Evolutionary conservation across 1,284 basidiomycete species (phyloP).

Genomic region (Stygiomarasmius scandens): DNA sequence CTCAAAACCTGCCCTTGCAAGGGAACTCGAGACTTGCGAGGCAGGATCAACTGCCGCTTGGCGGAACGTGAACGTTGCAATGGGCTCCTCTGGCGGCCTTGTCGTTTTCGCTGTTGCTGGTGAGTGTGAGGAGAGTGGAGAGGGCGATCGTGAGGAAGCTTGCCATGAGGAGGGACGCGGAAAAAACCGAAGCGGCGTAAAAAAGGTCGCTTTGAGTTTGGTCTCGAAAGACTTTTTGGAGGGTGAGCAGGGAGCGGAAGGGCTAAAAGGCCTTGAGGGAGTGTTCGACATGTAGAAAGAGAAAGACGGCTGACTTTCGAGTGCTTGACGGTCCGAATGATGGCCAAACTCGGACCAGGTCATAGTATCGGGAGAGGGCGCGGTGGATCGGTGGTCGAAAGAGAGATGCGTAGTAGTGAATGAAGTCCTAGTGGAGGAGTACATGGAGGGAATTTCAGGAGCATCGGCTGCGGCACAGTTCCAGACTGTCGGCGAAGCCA

Average conservation of each 20-base stretch:
- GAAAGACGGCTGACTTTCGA: constrained; percentile 43
- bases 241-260: constrained; percentile 22
- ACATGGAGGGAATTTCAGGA: constrained; percentile 37
- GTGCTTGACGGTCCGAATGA: constrained; percentile 27
- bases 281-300: constrained; percentile 39
- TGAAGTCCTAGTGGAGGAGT: constrained; percentile 36
- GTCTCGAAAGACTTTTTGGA: constrained; percentile 28
- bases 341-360: constrained; percentile 34
- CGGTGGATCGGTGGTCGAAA: constrained; percentile 37
- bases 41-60: background rate
- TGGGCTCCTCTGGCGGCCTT: background rate
- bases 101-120: background rate
- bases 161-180: constrained; percentile 37
- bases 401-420: constrained; percentile 30
- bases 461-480: constrained; percentile 38
- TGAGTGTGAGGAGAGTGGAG: constrained; percentile 1
- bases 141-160: background rate
- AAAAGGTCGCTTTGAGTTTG: constrained; percentile 37
- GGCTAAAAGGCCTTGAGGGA: constrained; percentile 39
- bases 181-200: constrained; percentile 49
- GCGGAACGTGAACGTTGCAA: constrained; percentile 5
- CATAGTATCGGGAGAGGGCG: constrained; percentile 40
- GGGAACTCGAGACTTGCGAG: background rate
- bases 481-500: constrained; percentile 47
- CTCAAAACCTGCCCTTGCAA: background rate